phyloP scores from a whole-genome alignment of 352 stramenopile species.

The Globisporangium cederbergense region DNA sequence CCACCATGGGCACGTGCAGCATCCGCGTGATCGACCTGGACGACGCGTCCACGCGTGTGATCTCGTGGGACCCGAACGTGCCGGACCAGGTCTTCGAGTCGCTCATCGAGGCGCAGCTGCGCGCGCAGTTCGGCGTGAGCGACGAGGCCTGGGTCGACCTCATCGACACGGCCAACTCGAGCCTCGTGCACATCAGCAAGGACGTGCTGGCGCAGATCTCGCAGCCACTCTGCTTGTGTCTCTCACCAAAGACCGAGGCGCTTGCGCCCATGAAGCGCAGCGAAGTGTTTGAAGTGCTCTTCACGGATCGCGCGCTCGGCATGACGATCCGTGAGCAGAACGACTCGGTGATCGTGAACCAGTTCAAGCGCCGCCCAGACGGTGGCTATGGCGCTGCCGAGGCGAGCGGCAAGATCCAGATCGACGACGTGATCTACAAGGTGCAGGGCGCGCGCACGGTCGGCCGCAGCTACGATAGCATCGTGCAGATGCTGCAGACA shows the following conservation, averaged over 20 bases:
- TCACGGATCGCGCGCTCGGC: slow-evolving; percentile 62
- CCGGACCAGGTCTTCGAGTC: slow-evolving; percentile 81
- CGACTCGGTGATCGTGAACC: slow-evolving; percentile 83
- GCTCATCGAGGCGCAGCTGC: slow-evolving; percentile 74
- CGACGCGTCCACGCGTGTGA: slow-evolving; percentile 67
- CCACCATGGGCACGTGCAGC: slow-evolving; percentile 29
- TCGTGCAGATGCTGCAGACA: slow-evolving; percentile 86
- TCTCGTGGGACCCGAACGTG: slow-evolving; percentile 78
- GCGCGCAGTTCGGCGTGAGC: slow-evolving; percentile 70
- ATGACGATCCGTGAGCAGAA: slow-evolving; percentile 86
- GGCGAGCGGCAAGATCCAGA: slow-evolving; percentile 45
- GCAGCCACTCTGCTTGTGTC: slow-evolving; percentile 71
- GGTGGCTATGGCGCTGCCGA: slow-evolving; percentile 54
- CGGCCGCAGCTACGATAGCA: slow-evolving; percentile 73
- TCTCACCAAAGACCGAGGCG: slow-evolving; percentile 82
- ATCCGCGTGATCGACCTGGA: slow-evolving; percentile 84
- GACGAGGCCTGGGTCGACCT: slow-evolving; percentile 87
- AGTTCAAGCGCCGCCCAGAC: slow-evolving; percentile 69
- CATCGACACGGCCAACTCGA: slow-evolving; percentile 78
- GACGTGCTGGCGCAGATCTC: slow-evolving; percentile 47
- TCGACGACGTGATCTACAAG: slow-evolving; percentile 86
- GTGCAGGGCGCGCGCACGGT: slow-evolving; percentile 73
- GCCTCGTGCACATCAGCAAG: slow-evolving; percentile 82
- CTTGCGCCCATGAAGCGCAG: slow-evolving; percentile 75
- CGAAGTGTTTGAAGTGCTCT: slow-evolving; percentile 79